Percentiles rank a stretch among this genome's conserved stretches.
phyloP scores from a whole-genome alignment of 2,329 filamentous ascomycete genomes.

The Trichoderma semiorbis region DNA sequence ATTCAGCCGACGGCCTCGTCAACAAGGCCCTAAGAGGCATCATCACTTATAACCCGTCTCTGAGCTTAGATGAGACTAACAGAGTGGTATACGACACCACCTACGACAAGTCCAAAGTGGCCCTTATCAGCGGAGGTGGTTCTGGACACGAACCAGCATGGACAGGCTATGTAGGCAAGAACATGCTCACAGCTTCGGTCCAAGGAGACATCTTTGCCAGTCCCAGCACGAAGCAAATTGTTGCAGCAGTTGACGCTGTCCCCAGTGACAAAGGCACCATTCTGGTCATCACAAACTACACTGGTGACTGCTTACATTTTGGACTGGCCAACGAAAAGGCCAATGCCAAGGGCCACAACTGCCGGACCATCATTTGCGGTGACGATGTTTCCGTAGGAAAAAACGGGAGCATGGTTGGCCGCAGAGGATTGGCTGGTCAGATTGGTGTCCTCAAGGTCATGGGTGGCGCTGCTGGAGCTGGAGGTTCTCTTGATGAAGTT shows the following conservation, averaged over 20 bases:
- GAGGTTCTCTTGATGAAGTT: slow-evolving; percentile 47
- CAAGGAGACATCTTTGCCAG: slow-evolving; percentile 62
- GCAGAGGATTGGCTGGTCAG: slow-evolving; percentile 60
- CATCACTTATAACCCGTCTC: slow-evolving; percentile 50
- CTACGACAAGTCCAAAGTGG: slow-evolving; percentile 44
- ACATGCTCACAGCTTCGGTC: slow-evolving; percentile 59
- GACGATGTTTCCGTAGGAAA: slow-evolving; percentile 64
- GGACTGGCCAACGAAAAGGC: slow-evolving; percentile 58
- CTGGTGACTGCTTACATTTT: slow-evolving; percentile 61
- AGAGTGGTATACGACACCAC: slow-evolving; percentile 49
- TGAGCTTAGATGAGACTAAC: slow-evolving; percentile 49
- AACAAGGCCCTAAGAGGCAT: slow-evolving; percentile 50
- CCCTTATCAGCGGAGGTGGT: slow-evolving; percentile 53
- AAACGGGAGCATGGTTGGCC: slow-evolving; percentile 55
- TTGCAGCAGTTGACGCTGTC: slow-evolving; percentile 54
- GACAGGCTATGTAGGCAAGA: slow-evolving; percentile 60
- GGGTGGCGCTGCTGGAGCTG: slow-evolving; percentile 47
- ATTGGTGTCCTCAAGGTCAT: slow-evolving; percentile 57
- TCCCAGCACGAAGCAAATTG: slow-evolving; percentile 60
- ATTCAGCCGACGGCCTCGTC: slow-evolving; percentile 51
- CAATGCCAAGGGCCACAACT: slow-evolving; percentile 50
- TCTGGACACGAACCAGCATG: slow-evolving; percentile 61
- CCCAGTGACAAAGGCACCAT: slow-evolving; percentile 55
- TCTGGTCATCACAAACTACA: slow-evolving; percentile 63
- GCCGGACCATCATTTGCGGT: slow-evolving; percentile 57